These are phyloP conservation scores for Geranium brycei DNA, from an alignment of 345 rosid genomes.

Conservation along the genomic window DNA sequence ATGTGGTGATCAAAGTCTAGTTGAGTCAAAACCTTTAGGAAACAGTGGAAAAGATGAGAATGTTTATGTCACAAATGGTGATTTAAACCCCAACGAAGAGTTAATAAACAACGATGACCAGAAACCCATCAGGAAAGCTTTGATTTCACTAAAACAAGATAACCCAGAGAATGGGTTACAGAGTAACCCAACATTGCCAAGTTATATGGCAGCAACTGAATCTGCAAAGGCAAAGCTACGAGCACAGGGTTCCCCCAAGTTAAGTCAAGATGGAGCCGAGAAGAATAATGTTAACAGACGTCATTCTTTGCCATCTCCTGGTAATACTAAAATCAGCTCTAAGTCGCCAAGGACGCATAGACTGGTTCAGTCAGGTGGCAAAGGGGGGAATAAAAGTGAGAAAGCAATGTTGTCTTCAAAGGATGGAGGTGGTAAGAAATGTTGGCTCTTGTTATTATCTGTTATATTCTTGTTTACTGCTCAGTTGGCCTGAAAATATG, in stretches of 20 bases:
- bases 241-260: slow-evolving; percentile 59
- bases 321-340: slow-evolving; percentile 50
- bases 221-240: slow-evolving; percentile 88
- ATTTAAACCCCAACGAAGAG: slow-evolving; percentile 30
- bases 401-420: slow-evolving; percentile 32
- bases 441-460: neutral
- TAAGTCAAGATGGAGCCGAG: slow-evolving; percentile 48
- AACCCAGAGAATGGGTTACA: slow-evolving; percentile 49
- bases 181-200: slow-evolving; percentile 54
- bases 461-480: slow-evolving; percentile 2
- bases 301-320: slow-evolving; percentile 62
- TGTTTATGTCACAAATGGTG: slow-evolving; percentile 31
- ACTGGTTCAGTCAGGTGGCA: slow-evolving; percentile 35
- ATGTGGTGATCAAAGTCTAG: slow-evolving; percentile 17
- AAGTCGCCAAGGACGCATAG: slow-evolving; percentile 69
- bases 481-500: slow-evolving; percentile 1
- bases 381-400: slow-evolving; percentile 47
- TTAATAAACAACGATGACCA: slow-evolving; percentile 31
- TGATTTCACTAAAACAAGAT: slow-evolving; percentile 39
- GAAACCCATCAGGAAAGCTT: slow-evolving; percentile 40
- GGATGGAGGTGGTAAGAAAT: slow-evolving; percentile 50
- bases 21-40: slow-evolving; percentile 30
- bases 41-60: slow-evolving; percentile 26
- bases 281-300: slow-evolving; percentile 46
- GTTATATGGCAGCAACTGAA: slow-evolving; percentile 88